These are phyloP conservation scores for Glycine tomentella DNA, from an alignment of 306 rosid genomes.

Conservation along the genomic window DNA sequence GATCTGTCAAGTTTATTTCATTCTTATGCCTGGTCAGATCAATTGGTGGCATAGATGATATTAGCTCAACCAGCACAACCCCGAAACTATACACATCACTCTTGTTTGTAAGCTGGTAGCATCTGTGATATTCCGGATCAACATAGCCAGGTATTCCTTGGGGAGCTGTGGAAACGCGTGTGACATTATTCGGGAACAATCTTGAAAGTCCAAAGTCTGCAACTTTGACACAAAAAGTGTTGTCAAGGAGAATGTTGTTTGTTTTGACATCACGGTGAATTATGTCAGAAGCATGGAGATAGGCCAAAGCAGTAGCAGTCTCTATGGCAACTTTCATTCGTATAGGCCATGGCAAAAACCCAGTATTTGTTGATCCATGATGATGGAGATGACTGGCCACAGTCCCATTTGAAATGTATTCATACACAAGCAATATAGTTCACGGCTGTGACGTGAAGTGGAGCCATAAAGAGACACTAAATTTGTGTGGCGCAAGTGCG, in stretches of 20 bases:
- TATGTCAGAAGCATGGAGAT: slow-evolving; percentile 74
- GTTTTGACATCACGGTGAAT: slow-evolving; percentile 81
- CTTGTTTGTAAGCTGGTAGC: slow-evolving; percentile 71
- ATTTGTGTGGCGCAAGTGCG: too few relatives aligned
- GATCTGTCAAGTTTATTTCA: slow-evolving; percentile 72
- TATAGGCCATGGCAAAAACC: neutral
- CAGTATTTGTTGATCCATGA: neutral
- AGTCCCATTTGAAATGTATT: neutral
- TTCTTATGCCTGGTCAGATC: slow-evolving; percentile 61
- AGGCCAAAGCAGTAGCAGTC: slow-evolving; percentile 67
- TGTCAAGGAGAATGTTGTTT: slow-evolving; percentile 71
- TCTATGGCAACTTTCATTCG: slow-evolving; percentile 68
- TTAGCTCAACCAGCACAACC: slow-evolving; percentile 69
- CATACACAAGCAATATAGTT: neutral
- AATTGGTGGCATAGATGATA: slow-evolving; percentile 74
- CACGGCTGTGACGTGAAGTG: neutral
- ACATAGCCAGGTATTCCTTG: slow-evolving; percentile 78
- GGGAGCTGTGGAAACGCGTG: slow-evolving; percentile 76
- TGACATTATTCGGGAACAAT: slow-evolving; percentile 61
- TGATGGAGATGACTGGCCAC: neutral
- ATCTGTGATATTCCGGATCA: slow-evolving; percentile 73
- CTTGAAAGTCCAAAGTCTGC: slow-evolving; percentile 80
- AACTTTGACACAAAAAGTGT: slow-evolving; percentile 62
- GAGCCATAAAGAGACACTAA: too few relatives aligned
- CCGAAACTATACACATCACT: slow-evolving; percentile 88